Evolutionary conservation across 306 rosid genomes (phyloP), one percentile per base, ranked within the genome.

Genomic region (Sechiopsis laciniata): DNA sequence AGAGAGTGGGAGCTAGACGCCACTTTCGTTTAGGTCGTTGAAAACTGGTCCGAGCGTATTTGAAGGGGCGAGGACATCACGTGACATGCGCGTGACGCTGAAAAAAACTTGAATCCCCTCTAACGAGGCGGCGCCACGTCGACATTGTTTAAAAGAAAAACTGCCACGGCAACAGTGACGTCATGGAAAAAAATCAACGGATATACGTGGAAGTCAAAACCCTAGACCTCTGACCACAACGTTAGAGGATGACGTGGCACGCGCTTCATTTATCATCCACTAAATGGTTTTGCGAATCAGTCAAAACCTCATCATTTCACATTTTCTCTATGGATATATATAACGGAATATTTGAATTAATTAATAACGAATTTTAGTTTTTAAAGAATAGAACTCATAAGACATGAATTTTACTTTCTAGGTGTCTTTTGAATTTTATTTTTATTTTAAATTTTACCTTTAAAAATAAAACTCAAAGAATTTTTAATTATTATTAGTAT

Each of bases 1-100:
- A 0, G 73, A 19, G 35, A 16, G 75, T 71, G 75, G 55, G 55
- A 45, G 16, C 20, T 11, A 56, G 15, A 46, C 55, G 55, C 72
- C 54, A 42, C n/a, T 19, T 66, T 9, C 17, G 8, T 46, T 45
- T 6, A 2, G 17, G 0, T 10, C 55, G 21, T 53, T 76, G 74
- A 22, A 5, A 6, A 13, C 50, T 17, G 12, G 24, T 6, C 24
- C 40, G 40, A 29, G 8, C 17, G 45, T 35, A 48, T 74, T 51
- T 68, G 57, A 63, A 21, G 58, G 58, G 16, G 19, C 17, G 59
- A 40, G 19, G 19, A 9, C 26, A 61, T 75, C 82, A 82, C 82
- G 75, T 63, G 85, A 78, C 21, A 26, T 5, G 22, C 22, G 16
- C 61, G 71, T 77, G 77, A 21, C 12, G 13, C 2, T 13, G 7